Evolutionary conservation across 352 stramenopile species (phyloP), one percentile per base, ranked within the genome.

Genomic region (Pythium vanterpoolii): DNA sequence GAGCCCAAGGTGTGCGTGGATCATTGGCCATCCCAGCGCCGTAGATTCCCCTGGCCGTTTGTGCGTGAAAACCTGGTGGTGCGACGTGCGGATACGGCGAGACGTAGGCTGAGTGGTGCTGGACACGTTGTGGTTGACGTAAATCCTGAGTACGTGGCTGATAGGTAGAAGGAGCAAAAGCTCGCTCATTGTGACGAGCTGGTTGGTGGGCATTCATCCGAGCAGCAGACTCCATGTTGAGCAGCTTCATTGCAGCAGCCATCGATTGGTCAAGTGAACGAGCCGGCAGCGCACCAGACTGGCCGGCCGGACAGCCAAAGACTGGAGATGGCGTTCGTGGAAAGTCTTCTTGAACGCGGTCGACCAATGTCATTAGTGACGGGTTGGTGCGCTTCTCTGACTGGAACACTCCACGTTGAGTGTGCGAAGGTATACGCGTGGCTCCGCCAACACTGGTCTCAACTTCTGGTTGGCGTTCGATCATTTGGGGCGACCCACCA

Each of bases 331-430:
- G 84, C 0, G 77, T 90, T 23, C 82, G 69, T 14, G 83, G 77
- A 27, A 93, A 92, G 46, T 92, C 83, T 59, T 90, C 81, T 73
- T 93, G 79, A 23, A 93, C 87, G 36, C 79, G 79, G 49, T 89
- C 82, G 33, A 92, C 77, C 26, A 90, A 66, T 0, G 82, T 81
- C 64, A 88, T 69, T 19, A 56, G 40, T 26, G 47, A 14, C 2
- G n/a, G 8, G 23, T 44, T 69, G 7, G 24, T 23, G 18, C 38
- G 48, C 26, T 61, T 46, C 14, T 60, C 44, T 13, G 40, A 1
- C 23, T 51, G 34, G 18, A 45, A 39, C 24, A 64, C 34, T 4
- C 47, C 33, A 26, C 55, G 30, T 7, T 62, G 53, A 24, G 18
- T 38, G 4, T 49, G 60, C 23, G 46, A 40, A 14, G 45, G 14